These are phyloP conservation scores for Bombardia bombarda DNA, from an alignment of 495 filamentous ascomycete genomes.

Conservation along the genomic window DNA sequence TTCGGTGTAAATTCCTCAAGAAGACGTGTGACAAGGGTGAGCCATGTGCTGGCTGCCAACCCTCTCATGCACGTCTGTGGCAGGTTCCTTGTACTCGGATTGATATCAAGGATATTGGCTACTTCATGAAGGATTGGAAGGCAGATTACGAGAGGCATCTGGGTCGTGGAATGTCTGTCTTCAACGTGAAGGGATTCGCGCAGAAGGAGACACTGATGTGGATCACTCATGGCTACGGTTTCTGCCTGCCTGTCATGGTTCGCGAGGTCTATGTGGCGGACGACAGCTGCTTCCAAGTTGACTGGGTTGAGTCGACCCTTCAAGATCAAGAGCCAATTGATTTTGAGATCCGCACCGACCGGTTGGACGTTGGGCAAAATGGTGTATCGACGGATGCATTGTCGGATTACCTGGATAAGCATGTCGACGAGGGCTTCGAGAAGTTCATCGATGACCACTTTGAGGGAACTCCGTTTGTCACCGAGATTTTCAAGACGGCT, in stretches of 20 bases:
- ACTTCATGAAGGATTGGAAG: conserved; percentile 98
- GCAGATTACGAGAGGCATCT: conserved; percentile 89
- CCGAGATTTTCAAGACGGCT: conserved; percentile 87
- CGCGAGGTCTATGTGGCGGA: conserved; percentile 86
- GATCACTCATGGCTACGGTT: conserved; percentile 86
- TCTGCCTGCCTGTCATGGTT: conserved; percentile 78
- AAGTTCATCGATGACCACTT: conserved; percentile 91
- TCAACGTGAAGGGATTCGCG: conserved; percentile 88
- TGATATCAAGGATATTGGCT: conserved; percentile 92
- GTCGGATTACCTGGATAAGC: conserved; percentile 83
- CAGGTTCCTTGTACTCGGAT: conserved; percentile 93
- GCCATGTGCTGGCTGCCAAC: conserved; percentile 86
- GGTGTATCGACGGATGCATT: conserved; percentile 69
- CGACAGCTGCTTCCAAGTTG: conserved; percentile 82
- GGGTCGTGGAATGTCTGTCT: conserved; percentile 75
- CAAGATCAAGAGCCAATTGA: conserved; percentile 57
- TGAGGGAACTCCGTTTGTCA: conserved; percentile 85
- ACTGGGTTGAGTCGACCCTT: conserved; percentile 77
- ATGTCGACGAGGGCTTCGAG: conserved; percentile 83
- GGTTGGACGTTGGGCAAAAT: conserved; percentile 74
- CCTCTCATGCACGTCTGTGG: conserved; percentile 86
- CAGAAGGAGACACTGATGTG: conserved; percentile 68
- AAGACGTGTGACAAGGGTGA: conserved; percentile 96
- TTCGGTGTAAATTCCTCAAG: conserved; percentile 96
- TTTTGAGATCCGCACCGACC: conserved; percentile 78